Evolutionary conservation across 768 basidiomycete species (phyloP).

Genomic region (Pisolithus tinctorius): DNA sequence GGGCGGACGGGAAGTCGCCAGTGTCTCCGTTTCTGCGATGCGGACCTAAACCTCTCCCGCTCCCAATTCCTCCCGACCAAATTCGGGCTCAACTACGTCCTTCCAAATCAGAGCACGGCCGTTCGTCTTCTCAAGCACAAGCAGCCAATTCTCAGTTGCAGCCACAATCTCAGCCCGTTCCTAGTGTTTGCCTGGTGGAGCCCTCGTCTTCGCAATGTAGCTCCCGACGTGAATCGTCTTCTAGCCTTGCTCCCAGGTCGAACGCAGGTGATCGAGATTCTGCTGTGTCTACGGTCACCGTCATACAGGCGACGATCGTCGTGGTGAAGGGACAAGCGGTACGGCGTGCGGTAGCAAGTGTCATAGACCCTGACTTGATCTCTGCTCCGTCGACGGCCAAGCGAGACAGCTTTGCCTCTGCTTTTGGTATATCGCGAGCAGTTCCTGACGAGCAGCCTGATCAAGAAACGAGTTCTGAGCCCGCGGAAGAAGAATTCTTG

Average conservation of each 20-base stretch:
- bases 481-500: not conserved
- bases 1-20: conserved; percentile 17
- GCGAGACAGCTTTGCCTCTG: conserved; percentile 9
- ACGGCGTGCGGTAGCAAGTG: conserved; percentile 46
- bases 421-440: conserved; percentile 6
- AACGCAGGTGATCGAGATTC: conserved; percentile 25
- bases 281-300: conserved; percentile 35
- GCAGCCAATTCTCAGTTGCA: conserved; percentile 3
- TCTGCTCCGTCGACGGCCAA: conserved; percentile 9
- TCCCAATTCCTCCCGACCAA: conserved; percentile 22
- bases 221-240: conserved; percentile 11
- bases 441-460: not conserved
- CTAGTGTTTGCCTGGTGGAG: conserved; percentile 3
- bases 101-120: conserved; percentile 16
- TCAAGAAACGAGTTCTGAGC: conserved; percentile 4
- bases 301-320: conserved; percentile 36
- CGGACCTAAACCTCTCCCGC: conserved; percentile 19
- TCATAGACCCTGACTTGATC: conserved; percentile 31
- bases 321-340: conserved; percentile 43
- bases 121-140: conserved; percentile 10
- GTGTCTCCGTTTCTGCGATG: conserved; percentile 17
- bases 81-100: conserved; percentile 25
- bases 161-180: conserved; percentile 1
- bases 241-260: conserved; percentile 9
- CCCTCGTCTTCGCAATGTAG: not conserved